These are phyloP conservation scores for Colletotrichum brevisporum DNA, from an alignment of 2,329 filamentous ascomycete genomes.

Conservation along the genomic window DNA sequence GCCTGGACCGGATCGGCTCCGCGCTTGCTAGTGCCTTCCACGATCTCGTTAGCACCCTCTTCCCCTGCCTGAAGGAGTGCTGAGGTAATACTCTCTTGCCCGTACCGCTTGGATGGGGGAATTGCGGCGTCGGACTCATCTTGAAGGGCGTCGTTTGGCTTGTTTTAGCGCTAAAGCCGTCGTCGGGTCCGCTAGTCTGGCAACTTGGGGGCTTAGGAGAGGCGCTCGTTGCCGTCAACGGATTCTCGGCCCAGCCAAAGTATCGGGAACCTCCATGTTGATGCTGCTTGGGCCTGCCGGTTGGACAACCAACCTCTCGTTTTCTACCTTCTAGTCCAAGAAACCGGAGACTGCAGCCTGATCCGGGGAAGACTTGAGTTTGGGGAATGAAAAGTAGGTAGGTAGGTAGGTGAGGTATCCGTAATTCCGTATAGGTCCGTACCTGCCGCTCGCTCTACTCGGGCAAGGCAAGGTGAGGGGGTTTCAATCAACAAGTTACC, in stretches of 20 bases:
- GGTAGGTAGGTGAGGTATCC: too few species aligned
- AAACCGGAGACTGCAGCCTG: neutral
- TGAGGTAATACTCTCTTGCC: neutral
- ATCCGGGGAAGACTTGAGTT: too few species aligned
- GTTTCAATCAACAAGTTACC: too few species aligned
- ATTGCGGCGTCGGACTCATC: conserved; percentile 25
- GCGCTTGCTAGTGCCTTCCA: conserved; percentile 9
- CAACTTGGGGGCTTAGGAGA: neutral
- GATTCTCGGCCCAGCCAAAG: conserved; percentile 15
- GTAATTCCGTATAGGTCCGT: too few species aligned
- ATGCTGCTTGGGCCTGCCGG: neutral
- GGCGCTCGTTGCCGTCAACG: conserved; percentile 4
- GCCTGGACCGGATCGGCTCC: conserved; percentile 24
- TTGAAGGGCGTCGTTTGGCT: conserved; percentile 20
- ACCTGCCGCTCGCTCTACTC: too few species aligned
- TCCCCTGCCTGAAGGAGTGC: too few species aligned
- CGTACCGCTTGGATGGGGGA: conserved; percentile 24
- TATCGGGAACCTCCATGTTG: conserved; percentile 11
- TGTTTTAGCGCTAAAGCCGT: conserved; percentile 28
- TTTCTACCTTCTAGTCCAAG: neutral
- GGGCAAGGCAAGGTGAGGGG: too few species aligned
- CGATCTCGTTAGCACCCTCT: too few species aligned
- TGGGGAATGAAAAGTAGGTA: too few species aligned
- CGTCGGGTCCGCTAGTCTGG: neutral
- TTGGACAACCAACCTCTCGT: conserved; percentile 8